Conservation (phyloP, 2,329 filamentous ascomycete genomes). For the Aspergillus pseudoglaucus region DNA sequence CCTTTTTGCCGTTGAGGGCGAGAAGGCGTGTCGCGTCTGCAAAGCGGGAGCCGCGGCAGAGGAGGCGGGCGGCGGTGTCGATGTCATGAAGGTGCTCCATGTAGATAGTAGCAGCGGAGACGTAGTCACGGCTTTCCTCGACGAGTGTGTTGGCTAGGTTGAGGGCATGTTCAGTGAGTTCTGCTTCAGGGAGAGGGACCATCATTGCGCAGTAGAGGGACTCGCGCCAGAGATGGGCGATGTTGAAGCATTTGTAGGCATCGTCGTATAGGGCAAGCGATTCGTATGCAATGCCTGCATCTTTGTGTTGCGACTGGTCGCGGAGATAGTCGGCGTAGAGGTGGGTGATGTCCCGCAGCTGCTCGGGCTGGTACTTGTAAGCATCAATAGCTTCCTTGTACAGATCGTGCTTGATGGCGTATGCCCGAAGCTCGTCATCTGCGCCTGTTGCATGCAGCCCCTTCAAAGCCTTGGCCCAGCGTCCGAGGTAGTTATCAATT, state of each 20-base stretch:
- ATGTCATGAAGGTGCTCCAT: slow-evolving; percentile 73
- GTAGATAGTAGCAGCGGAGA: slow-evolving; percentile 70
- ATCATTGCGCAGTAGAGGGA: slow-evolving; percentile 73
- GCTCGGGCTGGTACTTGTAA: slow-evolving; percentile 72
- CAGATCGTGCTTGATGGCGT: slow-evolving; percentile 71
- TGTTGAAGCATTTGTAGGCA: slow-evolving; percentile 76
- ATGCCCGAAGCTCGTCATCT: slow-evolving; percentile 72
- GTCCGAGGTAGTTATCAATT: slow-evolving; percentile 81
- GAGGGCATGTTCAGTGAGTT: slow-evolving; percentile 62
- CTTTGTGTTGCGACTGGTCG: slow-evolving; percentile 67
- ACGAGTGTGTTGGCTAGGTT: slow-evolving; percentile 70
- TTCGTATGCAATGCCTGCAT: slow-evolving; percentile 85
- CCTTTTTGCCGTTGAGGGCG: slow-evolving; percentile 52
- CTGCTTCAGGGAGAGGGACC: slow-evolving; percentile 54
- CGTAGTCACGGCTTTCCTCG: slow-evolving; percentile 74
- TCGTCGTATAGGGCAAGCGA: slow-evolving; percentile 67
- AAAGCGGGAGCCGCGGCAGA: slow-evolving; percentile 85
- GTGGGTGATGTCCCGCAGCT: slow-evolving; percentile 61
- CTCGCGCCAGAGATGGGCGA: slow-evolving; percentile 85
- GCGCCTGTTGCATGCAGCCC: slow-evolving; percentile 67
- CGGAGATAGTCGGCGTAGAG: slow-evolving; percentile 76
- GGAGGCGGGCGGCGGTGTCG: slow-evolving; percentile 61
- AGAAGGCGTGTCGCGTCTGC: slow-evolving; percentile 79
- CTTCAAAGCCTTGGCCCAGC: slow-evolving; percentile 66
- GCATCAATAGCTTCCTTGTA: slow-evolving; percentile 71